Evolutionary conservation across 345 rosid species (phyloP), one percentile per base, ranked within the genome.

Genomic region (Barbarea vulgaris): DNA sequence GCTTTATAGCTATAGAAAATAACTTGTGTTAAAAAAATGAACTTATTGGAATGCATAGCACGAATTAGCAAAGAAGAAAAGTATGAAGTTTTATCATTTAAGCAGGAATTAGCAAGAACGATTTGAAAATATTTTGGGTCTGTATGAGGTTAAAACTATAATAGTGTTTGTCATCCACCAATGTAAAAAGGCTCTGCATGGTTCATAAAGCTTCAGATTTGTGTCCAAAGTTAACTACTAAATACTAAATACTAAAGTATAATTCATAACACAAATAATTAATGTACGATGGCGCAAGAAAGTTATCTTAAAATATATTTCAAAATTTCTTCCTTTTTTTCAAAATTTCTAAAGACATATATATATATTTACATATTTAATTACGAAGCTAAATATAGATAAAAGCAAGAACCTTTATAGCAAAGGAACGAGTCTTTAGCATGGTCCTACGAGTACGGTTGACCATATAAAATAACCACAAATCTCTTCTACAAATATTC

Each of bases 401-500:
- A 56, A 55, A 55, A 13, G 8, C 15, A 56, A 63, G 19, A 54
- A 46, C 3, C 18, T 1, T n/a, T n/a, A n/a, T 25, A 50, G 39
- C 19, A 51, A 66, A 59, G 7, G 74, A 66, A 19, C 77, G 52
- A 78, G 81, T 72, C 77, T 59, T 39, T 58, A 41, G 81, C 50
- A 39, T 64, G 15, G 15, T 50, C 74, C 81, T 72, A 78, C 58
- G 27, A 78, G 28, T 48, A 6, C 73, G 73, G 44, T 59, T 58
- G 6, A 14, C 51, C 81, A 51, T 36, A 70, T n/a, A 36, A 31
- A 39, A 39, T 13, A 53, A 50, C 51, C 42, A 58, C 67, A 72
- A 53, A 56, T 48, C 51, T 64, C 50, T 65, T 65, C 73, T 72
- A 77, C 81, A 77, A 71, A 77, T 62, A 39, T 71, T 64, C 67